A percentile compares a stretch with the other conserved stretches of the same genome.
phyloP scores from a whole-genome alignment of 1,139 yeast genomes.

The Candida sojae region DNA sequence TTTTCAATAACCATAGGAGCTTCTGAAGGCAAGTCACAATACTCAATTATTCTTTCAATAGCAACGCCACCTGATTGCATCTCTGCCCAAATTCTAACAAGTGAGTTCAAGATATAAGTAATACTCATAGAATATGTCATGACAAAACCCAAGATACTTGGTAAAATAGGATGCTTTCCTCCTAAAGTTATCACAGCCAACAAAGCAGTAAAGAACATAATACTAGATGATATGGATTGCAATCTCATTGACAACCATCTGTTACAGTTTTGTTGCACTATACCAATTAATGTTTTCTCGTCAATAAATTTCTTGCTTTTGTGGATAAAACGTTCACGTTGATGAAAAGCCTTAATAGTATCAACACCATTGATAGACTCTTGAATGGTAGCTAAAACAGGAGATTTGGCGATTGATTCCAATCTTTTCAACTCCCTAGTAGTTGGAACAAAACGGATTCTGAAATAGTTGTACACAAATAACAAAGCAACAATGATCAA shows the following conservation, averaged over 20 bases:
- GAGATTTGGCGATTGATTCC: constrained; percentile 41
- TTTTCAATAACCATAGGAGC: constrained; percentile 28
- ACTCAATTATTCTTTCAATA: constrained; percentile 34
- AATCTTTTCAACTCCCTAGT: constrained; percentile 36
- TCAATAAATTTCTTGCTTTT: constrained; percentile 59
- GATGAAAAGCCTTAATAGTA: constrained; percentile 59
- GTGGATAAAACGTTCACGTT: constrained; percentile 52
- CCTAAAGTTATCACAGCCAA: constrained; percentile 24
- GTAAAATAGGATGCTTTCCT: constrained; percentile 22
- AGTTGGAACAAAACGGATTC: constrained; percentile 30
- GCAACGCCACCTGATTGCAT: constrained; percentile 33
- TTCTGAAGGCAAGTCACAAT: constrained; percentile 27
- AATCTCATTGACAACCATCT: constrained; percentile 40
- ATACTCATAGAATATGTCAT: constrained; percentile 33
- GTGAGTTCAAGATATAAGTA: constrained; percentile 26
- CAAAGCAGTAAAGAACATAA: constrained; percentile 27
- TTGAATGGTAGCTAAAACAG: constrained; percentile 64
- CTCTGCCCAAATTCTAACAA: constrained; percentile 34
- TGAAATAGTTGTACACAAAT: constrained; percentile 30
- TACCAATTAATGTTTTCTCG: constrained; percentile 53
- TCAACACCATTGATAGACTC: constrained; percentile 63
- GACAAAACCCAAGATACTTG: constrained; percentile 35
- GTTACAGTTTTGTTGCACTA: constrained; percentile 25
- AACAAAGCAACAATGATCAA: constrained; percentile 23
- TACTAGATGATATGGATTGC: constrained; percentile 28